Percentiles rank a stretch among this genome's conserved stretches.
phyloP scores from a whole-genome alignment of 2,329 filamentous ascomycete species.

The Xylaria sp. region DNA sequence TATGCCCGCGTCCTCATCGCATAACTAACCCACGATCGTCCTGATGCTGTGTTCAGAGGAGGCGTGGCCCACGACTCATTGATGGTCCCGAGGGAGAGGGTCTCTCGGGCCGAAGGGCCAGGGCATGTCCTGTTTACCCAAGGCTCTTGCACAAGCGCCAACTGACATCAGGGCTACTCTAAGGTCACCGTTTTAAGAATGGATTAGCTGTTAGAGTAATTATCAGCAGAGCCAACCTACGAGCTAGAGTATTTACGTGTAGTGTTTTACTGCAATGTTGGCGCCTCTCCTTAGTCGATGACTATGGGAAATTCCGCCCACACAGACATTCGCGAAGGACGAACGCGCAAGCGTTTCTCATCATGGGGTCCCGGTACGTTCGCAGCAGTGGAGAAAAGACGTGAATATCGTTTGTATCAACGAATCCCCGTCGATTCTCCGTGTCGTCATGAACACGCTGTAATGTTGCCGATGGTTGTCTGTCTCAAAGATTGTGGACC shows the following conservation, averaged over 20 bases:
- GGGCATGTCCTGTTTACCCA: not conserved
- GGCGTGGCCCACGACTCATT: no score
- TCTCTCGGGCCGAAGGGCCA: not conserved
- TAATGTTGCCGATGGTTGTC: not conserved
- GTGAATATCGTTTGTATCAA: no score
- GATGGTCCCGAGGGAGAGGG: not conserved
- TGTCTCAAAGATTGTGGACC: constrained; percentile 1
- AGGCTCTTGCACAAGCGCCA: not conserved
- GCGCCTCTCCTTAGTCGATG: not conserved
- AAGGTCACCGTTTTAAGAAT: not conserved
- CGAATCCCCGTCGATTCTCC: constrained; percentile 1
- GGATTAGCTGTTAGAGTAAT: not conserved
- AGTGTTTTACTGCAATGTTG: no score
- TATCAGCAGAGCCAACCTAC: not conserved
- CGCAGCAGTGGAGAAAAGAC: no score
- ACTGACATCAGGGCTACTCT: not conserved
- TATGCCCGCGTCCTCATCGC: no score
- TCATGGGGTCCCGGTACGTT: no score
- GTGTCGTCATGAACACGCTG: not conserved
- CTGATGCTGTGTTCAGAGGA: not conserved
- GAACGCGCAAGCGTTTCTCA: no score
- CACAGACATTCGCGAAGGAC: no score
- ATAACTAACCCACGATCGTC: not conserved
- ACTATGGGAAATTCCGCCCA: constrained; percentile 7
- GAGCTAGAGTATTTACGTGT: no score